phyloP scores from a whole-genome alignment of 345 rosid species.

The Euphorbia lathyris region DNA sequence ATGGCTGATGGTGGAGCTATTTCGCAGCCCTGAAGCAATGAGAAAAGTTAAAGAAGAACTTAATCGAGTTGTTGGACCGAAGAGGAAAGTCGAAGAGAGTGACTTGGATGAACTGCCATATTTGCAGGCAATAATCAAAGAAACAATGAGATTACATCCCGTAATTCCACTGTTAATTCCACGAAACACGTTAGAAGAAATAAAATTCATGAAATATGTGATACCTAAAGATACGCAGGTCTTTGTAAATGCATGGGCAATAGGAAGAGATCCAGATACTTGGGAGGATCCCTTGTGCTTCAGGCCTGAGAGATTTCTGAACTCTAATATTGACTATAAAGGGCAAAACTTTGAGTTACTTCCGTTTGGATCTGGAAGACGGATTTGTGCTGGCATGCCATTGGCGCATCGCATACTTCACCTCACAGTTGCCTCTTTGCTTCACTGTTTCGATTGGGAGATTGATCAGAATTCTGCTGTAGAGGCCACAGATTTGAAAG shows the following conservation, averaged over 20 bases:
- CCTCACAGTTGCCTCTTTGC: conserved; percentile 13
- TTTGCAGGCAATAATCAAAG: too few species aligned
- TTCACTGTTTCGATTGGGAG: conserved; percentile 24
- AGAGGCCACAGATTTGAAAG: conserved; percentile 2
- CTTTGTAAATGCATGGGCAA: conserved; percentile 17
- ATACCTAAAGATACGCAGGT: conserved; percentile 8
- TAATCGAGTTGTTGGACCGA: conserved; percentile 4
- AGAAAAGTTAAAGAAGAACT: conserved; percentile 18
- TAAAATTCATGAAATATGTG: too few species aligned
- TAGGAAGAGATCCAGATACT: conserved; percentile 20
- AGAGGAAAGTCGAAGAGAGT: background rate
- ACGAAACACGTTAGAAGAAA: too few species aligned
- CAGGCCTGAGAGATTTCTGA: conserved; percentile 21
- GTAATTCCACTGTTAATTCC: too few species aligned
- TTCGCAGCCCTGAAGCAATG: conserved; percentile 16
- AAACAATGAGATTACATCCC: too few species aligned
- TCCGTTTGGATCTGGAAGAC: conserved; percentile 24
- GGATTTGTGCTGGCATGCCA: conserved; percentile 14
- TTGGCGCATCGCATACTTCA: conserved; percentile 18
- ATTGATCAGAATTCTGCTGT: background rate
- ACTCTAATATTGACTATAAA: conserved; percentile 14
- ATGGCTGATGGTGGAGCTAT: conserved; percentile 20
- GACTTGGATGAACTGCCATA: background rate
- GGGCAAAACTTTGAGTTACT: conserved; percentile 15
- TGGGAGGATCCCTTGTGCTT: conserved; percentile 21